Evolutionary conservation across 352 stramenopile species (phyloP).

Genomic region (Pythium grandisporangium): DNA sequence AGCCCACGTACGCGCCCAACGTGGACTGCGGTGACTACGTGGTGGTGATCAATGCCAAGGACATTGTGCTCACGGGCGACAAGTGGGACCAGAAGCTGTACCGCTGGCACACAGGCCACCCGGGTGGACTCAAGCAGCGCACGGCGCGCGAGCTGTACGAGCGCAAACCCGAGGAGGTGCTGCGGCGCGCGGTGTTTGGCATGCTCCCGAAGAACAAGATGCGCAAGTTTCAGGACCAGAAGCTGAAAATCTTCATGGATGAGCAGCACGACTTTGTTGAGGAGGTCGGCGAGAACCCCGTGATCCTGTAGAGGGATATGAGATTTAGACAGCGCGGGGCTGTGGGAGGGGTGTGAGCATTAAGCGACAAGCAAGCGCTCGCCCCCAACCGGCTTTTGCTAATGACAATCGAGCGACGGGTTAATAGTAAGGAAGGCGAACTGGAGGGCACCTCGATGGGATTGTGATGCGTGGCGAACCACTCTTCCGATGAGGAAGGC

Average conservation of each 20-base stretch:
- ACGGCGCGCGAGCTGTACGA: conserved; percentile 92
- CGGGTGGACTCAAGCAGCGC: conserved; percentile 94
- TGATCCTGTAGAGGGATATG: conserved; percentile 44
- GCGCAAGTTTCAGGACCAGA: conserved; percentile 90
- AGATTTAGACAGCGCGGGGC: background rate
- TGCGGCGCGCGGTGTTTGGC: conserved; percentile 94
- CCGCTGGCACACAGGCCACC: conserved; percentile 97
- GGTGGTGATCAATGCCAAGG: conserved; percentile 95
- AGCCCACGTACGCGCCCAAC: conserved; percentile 97
- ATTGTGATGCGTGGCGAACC: no score
- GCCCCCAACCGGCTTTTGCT: no score
- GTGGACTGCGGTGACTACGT: conserved; percentile 98
- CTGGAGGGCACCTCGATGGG: no score
- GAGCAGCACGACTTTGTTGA: conserved; percentile 88
- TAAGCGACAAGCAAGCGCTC: no score
- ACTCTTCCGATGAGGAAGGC: no score
- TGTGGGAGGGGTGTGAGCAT: no score
- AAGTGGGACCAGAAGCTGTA: conserved; percentile 98
- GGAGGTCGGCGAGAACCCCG: conserved; percentile 82
- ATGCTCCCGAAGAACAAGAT: conserved; percentile 98
- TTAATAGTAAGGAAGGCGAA: no score
- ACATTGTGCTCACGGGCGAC: conserved; percentile 94
- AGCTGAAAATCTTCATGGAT: conserved; percentile 95
- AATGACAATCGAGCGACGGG: no score
- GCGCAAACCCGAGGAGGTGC: conserved; percentile 92